Evolutionary conservation across 1,284 basidiomycete species (phyloP).

Genomic region (Apiotrichum laibachii): DNA sequence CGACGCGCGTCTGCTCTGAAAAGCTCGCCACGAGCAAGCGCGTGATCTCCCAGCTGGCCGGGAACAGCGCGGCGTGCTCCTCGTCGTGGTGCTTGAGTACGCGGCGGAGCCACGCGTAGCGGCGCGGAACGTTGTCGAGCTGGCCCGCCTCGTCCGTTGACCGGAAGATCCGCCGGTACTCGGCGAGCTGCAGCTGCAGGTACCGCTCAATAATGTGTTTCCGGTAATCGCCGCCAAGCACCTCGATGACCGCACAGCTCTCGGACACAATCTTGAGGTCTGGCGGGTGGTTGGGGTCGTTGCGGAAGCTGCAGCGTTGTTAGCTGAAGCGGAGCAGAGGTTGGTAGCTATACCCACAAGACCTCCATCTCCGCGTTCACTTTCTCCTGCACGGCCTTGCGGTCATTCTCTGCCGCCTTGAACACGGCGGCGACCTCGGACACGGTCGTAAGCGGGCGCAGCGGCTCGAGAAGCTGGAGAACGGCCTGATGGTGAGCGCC

Average conservation of each 20-base stretch:
- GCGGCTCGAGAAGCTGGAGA: constrained; percentile 73
- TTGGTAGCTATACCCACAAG: constrained; percentile 61
- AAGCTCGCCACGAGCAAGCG: constrained; percentile 78
- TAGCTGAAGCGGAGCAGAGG: neutral
- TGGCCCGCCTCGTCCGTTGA: constrained; percentile 89
- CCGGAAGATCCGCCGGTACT: constrained; percentile 95
- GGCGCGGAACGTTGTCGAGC: constrained; percentile 87
- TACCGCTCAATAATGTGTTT: constrained; percentile 82
- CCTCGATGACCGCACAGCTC: constrained; percentile 79
- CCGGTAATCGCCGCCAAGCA: constrained; percentile 72
- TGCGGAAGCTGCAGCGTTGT: constrained; percentile 63
- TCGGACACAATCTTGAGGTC: constrained; percentile 66
- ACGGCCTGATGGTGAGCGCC: constrained; percentile 61
- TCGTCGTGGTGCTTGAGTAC: constrained; percentile 83
- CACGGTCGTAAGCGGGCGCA: constrained; percentile 72
- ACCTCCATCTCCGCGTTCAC: constrained; percentile 85
- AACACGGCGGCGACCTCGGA: constrained; percentile 72
- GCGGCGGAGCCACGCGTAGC: constrained; percentile 95
- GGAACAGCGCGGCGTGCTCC: constrained; percentile 79
- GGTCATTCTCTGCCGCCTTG: constrained; percentile 72
- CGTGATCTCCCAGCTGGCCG: constrained; percentile 75
- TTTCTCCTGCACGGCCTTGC: constrained; percentile 69
- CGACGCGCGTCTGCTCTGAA: constrained; percentile 69
- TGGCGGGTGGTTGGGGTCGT: constrained; percentile 67
- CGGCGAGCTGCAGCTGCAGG: constrained; percentile 83